These are phyloP conservation scores for Chenopodium suecicum DNA, from an alignment of 148 eudicot genomes.

Conservation along the genomic window DNA sequence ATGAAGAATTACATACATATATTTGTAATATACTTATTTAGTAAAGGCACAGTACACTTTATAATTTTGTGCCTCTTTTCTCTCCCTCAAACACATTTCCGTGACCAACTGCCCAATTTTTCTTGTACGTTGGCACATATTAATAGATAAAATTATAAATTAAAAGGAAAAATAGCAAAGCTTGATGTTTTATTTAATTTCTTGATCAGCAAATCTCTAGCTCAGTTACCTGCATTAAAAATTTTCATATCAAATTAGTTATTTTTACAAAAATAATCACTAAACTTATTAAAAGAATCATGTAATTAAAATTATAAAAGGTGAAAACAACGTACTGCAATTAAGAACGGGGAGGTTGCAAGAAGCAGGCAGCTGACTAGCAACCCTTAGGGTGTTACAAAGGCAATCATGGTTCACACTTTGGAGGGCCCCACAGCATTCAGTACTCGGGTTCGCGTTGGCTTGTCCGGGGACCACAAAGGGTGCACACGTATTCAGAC, in stretches of 20 bases:
- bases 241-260: neutral
- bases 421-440: conserved; percentile 74
- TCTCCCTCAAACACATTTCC: neutral
- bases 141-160: neutral
- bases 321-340: conserved; percentile 32
- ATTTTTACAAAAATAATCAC: neutral
- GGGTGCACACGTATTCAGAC: conserved; percentile 60
- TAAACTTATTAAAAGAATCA: too few species aligned
- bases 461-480: conserved; percentile 59
- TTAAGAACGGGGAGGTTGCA: conserved; percentile 67
- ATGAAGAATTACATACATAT: neutral
- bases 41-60: neutral
- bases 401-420: conserved; percentile 60
- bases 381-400: conserved; percentile 69
- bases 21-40: neutral
- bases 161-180: neutral
- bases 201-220: conserved; percentile 5
- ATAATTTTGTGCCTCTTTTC: neutral
- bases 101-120: neutral
- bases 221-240: conserved; percentile 25
- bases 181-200: conserved; percentile 10
- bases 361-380: conserved; percentile 57
- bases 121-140: neutral
- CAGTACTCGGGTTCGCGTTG: conserved; percentile 46
- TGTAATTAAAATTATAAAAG: neutral